Percentiles rank a stretch among this genome's conserved stretches.
Conservation (phyloP, 2,329 filamentous ascomycete species). For the Tothia fuscella region DNA sequence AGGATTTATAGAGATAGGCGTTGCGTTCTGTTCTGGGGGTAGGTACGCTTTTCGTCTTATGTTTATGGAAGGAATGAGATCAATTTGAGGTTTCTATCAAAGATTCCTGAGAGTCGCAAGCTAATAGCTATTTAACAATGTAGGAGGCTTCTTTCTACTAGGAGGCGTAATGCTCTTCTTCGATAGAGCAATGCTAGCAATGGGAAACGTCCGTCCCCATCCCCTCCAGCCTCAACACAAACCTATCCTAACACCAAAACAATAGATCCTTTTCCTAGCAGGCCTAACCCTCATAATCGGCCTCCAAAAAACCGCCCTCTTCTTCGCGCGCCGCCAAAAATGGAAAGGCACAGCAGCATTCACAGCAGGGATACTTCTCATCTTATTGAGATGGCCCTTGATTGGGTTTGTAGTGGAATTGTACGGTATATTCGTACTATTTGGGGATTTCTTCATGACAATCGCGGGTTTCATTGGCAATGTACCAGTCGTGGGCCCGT, state of each 20-base stretch:
- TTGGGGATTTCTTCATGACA: slow-evolving; percentile 92
- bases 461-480: slow-evolving; percentile 79
- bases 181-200: slow-evolving; percentile 92
- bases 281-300: slow-evolving; percentile 95
- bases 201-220: slow-evolving; percentile 68
- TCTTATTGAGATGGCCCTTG: slow-evolving; percentile 81
- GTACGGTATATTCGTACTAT: slow-evolving; percentile 86
- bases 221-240: background rate
- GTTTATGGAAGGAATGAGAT: background rate
- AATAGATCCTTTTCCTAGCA: slow-evolving; percentile 89
- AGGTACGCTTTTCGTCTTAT: slow-evolving; percentile 35
- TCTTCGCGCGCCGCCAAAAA: slow-evolving; percentile 92
- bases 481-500: slow-evolving; percentile 75
- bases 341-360: slow-evolving; percentile 85
- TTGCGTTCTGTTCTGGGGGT: slow-evolving; percentile 97
- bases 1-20: slow-evolving; percentile 69
- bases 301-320: slow-evolving; percentile 75
- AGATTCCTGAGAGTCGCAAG: background rate
- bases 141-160: slow-evolving; percentile 89
- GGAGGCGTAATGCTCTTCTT: slow-evolving; percentile 95
- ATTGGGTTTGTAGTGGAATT: slow-evolving; percentile 82
- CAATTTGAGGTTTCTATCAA: background rate
- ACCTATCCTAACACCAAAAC: slow-evolving; percentile 1
- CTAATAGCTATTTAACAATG: slow-evolving; percentile 13
- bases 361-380: slow-evolving; percentile 68